phyloP scores from a whole-genome alignment of 495 filamentous ascomycete genomes.

The Aspergillus baeticus region DNA sequence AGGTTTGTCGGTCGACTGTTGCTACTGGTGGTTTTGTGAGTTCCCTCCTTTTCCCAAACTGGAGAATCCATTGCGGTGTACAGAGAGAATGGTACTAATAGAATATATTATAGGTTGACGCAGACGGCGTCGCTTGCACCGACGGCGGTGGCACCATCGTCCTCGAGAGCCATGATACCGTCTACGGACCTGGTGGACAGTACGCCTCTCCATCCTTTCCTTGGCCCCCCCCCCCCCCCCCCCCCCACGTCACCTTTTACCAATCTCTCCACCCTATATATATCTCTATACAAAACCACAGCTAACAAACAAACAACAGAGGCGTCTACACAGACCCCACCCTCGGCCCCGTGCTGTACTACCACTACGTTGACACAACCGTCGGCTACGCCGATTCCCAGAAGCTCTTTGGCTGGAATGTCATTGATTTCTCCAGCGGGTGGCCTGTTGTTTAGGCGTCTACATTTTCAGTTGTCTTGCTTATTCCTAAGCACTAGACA shows the following conservation, averaged over 20 bases:
- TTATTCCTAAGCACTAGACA: no score
- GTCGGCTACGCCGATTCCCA: slow-evolving; percentile 64
- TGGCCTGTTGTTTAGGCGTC: slow-evolving; percentile 59
- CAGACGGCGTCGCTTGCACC: slow-evolving; percentile 55
- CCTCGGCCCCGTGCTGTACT: slow-evolving; percentile 61
- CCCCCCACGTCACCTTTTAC: no score
- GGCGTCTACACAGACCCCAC: slow-evolving; percentile 50
- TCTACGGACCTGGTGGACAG: slow-evolving; percentile 77
- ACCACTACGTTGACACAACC: slow-evolving; percentile 66
- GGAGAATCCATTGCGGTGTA: no score
- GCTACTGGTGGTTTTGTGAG: slow-evolving; percentile 56
- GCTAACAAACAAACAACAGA: slow-evolving; percentile 23
- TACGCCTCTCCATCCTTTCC: slow-evolving; percentile 19
- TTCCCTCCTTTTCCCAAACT: no score
- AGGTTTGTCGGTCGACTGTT: slow-evolving; percentile 60
- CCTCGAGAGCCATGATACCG: slow-evolving; percentile 57
- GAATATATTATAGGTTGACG: slow-evolving; percentile 44
- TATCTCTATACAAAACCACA: background rate
- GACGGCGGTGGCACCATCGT: slow-evolving; percentile 64
- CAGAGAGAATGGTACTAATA: background rate
- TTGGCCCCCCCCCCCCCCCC: no score
- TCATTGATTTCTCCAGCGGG: slow-evolving; percentile 59
- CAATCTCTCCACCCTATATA: no score
- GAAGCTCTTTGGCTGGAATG: slow-evolving; percentile 68
- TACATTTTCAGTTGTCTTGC: background rate